Evolutionary conservation across 2,329 filamentous ascomycete genomes (phyloP), one percentile per base, ranked within the genome.

Genomic region (Fusarium sp.): DNA sequence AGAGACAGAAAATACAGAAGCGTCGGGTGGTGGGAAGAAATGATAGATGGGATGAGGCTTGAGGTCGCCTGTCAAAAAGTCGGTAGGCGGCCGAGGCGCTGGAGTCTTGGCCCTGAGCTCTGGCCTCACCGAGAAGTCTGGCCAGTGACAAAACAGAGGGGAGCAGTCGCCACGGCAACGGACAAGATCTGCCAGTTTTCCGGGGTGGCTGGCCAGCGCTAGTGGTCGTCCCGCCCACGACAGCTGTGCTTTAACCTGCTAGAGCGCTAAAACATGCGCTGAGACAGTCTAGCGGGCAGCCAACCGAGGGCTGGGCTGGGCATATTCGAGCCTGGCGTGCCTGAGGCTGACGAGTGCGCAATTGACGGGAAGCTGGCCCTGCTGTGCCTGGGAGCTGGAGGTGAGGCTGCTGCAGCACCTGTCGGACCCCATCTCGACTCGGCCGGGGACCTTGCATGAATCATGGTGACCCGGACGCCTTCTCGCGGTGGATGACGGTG

Each of bases 1-100:
- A 63, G 27, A 58, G 25, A 63, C 40, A 38, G 50, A 71, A 62
- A 69, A 64, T 57, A 62, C 61, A 69, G 57, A 70, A 68, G 65
- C 73, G 71, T 47, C 42, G 22, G 42, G 25, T 68, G 70, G 50
- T 68, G 57, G 63, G 64, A 66, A 68, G 64, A 73, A 62, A 67
- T 61, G 65, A 54, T 56, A 66, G 66, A 61, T 65, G 33, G 54
- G 56, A 58, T 70, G 71, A 75, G 74, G 63, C 65, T 73, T 29
- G 47, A 29, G 47, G 25, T 64, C 62, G 67, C 67, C 70, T 74
- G 70, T 74, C 73, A 75, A 75, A 74, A 73, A 68, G 69, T 73
- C 67, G 73, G 73, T 75, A 75, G 73, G 73, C 72, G 74, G 60
- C 73, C 57, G 61, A 50, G 69, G 73, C 64, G 73, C 63, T 50